phyloP scores from a whole-genome alignment of 768 basidiomycete species.

The Boletus sp. region DNA sequence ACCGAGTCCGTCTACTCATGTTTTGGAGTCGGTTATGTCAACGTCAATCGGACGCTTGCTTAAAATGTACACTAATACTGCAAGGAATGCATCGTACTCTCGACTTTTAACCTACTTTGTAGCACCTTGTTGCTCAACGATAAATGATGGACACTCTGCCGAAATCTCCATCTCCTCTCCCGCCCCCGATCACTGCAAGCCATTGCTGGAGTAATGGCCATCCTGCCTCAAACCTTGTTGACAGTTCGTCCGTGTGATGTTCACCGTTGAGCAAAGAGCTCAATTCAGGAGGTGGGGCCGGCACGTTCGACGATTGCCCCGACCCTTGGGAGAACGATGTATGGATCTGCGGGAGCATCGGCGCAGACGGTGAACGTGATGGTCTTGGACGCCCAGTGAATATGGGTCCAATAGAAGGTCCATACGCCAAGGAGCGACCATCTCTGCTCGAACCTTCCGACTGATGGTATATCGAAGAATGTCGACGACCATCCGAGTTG shows the following conservation, averaged over 20 bases:
- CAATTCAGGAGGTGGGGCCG: constrained; percentile 51
- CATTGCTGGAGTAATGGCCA: constrained; percentile 81
- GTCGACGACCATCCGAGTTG: constrained; percentile 30
- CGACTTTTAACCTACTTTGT: background rate
- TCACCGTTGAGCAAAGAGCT: constrained; percentile 74
- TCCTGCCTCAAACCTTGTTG: constrained; percentile 75
- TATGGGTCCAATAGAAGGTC: constrained; percentile 22
- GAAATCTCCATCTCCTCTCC: constrained; percentile 62
- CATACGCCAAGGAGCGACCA: constrained; percentile 24
- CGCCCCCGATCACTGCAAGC: constrained; percentile 60
- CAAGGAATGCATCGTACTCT: background rate
- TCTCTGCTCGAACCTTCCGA: constrained; percentile 24
- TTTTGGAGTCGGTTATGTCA: constrained; percentile 89
- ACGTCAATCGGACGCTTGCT: constrained; percentile 77
- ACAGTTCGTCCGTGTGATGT: constrained; percentile 90
- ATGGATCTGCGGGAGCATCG: constrained; percentile 38
- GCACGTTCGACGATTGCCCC: constrained; percentile 19
- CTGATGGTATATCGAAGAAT: constrained; percentile 17
- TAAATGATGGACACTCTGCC: constrained; percentile 80
- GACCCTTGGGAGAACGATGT: constrained; percentile 25
- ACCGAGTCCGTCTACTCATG: constrained; percentile 80
- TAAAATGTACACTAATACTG: constrained; percentile 30
- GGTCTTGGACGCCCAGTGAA: constrained; percentile 46
- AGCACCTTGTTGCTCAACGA: constrained; percentile 42
- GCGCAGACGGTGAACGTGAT: constrained; percentile 58